Evolutionary conservation across 306 rosid species (phyloP), one percentile per base, ranked within the genome.

Genomic region (Cicer cuneatum): DNA sequence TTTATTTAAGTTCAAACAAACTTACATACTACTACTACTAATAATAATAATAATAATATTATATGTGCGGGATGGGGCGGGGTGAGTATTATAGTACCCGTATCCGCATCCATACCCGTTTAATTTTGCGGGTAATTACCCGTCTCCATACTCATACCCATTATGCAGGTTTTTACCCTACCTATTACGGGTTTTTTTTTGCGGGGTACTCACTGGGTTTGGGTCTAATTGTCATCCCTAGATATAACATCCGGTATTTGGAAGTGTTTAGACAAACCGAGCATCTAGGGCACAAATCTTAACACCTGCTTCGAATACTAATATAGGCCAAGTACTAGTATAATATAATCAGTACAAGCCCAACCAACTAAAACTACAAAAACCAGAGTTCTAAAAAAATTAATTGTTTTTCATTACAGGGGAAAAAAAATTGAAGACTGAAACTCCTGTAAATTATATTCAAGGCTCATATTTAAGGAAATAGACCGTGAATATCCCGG

Each of bases 341-440:
- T 24, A 69, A 11, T 37, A 39, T 42, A 57, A 48, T 16, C 9
- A 71, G 42, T 29, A 70, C 66, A 69, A 14, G 48, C 59, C 77
- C 33, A 7, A 7, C 10, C 41, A 43, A 48, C 12, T 48, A 73
- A 73, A 51, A 51, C 48, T 19, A 69, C 56, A 11, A 61, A 39
- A 29, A 48, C 40, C 35, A 4, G 19, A 60, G 18, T 40, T 49
- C 64, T 37, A 29, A 15, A 47, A 57, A 68, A 38, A 59, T 49
- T 24, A 66, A 40, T 54, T 42, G n/a, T 16, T 18, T 54, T 65
- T 10, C 45, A 2, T 45, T 2, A 53, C 14, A 64, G 51, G 43
- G 49, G 12, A 7, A 45, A 46, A 47, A 45, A 48, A 61, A 37
- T 49, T 48, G 18, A 38, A 18, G 14, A 19, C 21, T 52, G 46